These are phyloP conservation scores for Saccharomycopsis sp. DNA, from an alignment of 805 yeast species.

Conservation along the genomic window DNA sequence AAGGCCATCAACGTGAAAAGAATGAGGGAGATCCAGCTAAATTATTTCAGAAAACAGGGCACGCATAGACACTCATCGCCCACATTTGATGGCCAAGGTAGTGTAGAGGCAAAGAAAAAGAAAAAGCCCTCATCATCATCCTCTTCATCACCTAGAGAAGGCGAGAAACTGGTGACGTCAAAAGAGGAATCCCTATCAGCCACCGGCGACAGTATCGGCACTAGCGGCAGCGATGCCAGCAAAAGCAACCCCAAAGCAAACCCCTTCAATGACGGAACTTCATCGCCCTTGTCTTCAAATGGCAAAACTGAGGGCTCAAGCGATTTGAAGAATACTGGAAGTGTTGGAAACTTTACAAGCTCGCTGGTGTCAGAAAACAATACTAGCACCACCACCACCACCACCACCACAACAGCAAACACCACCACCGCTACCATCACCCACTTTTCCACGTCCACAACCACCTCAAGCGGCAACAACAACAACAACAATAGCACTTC, in stretches of 20 bases:
- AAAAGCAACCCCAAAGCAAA: no score
- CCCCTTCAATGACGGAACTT: no score
- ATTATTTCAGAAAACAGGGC: neutral
- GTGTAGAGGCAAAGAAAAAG: neutral
- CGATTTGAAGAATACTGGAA: no score
- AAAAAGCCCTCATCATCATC: neutral
- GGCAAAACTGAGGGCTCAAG: no score
- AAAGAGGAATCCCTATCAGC: neutral
- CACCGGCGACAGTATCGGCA: slow-evolving; percentile 4
- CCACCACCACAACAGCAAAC: neutral
- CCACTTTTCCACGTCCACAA: no score
- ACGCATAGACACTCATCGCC: neutral
- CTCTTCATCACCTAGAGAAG: neutral
- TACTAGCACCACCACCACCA: neutral
- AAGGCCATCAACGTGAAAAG: slow-evolving; percentile 35
- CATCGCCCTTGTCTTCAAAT: no score
- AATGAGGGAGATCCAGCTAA: slow-evolving; percentile 27
- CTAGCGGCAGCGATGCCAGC: neutral
- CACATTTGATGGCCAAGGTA: slow-evolving; percentile 12
- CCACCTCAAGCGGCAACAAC: no score
- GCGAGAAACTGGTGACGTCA: no score
- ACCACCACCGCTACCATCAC: slow-evolving; percentile 6
- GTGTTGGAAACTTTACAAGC: no score
- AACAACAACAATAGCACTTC: slow-evolving; percentile 8
- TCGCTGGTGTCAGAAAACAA: neutral